Evolutionary conservation across 2,329 filamentous ascomycete species (phyloP), one percentile per base, ranked within the genome.

Genomic region (Arthrobotrys sphaeroides): DNA sequence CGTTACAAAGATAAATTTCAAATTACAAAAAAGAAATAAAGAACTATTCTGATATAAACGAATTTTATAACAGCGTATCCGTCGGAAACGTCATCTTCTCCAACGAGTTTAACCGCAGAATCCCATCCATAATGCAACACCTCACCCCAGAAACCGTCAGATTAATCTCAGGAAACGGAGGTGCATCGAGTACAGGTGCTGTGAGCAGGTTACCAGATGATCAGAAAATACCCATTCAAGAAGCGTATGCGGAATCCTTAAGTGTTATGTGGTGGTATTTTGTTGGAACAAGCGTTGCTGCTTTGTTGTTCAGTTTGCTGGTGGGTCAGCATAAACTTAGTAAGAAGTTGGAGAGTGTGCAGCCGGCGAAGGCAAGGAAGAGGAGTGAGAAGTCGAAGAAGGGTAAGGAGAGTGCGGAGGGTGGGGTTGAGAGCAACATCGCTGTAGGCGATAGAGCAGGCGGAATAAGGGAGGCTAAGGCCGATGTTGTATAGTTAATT

Each of bases 11-110:
- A 51, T 5, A 1, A 28, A 24, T 24, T 18, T 20, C n/a, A n/a
- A n/a, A n/a, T 18, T 13, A 24, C 47, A 3, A 31, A 10, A 28
- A 33, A 7, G 12, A 16, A 40, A n/a, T 22, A 31, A 31, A 24
- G 12, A 10, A n/a, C n/a, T n/a, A n/a, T n/a, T n/a, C 2, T 16
- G 4, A 33, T n/a, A 36, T 67, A 55, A 73, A 12, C 2, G 20
- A 5, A 22, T 10, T 31, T 92, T 0, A 85, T n/a, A 16, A 5
- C 38, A 75, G 72, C 5, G 64, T 75, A 49, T 75, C 72, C 22
- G 40, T 93, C 40, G 91, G 91, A 22, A 89, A 90, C n/a, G 90
- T 92, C 49, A 86, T 94, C 38, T 93, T 94, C 83, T 89, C 92
- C 82, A 93, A 94, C 81, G 84, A 86, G 73, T 91, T 93, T 88